These are phyloP conservation scores for Calendula officinalis DNA, from an alignment of 129 eudicot genomes.

Conservation along the genomic window DNA sequence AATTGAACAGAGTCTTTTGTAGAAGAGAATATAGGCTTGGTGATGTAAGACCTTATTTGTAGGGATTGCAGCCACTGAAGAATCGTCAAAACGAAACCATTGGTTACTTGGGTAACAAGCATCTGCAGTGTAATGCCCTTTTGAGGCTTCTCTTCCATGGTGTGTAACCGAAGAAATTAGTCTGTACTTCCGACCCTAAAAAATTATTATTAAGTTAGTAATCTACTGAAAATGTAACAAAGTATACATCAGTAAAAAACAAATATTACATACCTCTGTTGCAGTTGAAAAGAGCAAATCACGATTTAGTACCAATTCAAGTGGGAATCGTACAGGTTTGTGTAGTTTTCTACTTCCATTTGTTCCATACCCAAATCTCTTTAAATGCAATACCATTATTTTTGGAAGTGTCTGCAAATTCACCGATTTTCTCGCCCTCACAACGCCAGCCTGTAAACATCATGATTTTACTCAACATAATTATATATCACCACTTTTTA, in stretches of 20 bases:
- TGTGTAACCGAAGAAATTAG: conserved; percentile 92
- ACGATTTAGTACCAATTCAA: conserved; percentile 62
- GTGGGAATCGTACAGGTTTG: conserved; percentile 80
- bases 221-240: background rate
- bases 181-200: conserved; percentile 75
- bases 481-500: too few species aligned
- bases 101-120: conserved; percentile 56
- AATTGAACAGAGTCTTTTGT: conserved; percentile 41
- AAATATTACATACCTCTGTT: conserved; percentile 52
- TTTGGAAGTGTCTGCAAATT: conserved; percentile 78
- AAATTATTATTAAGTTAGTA: background rate
- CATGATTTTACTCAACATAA: conserved; percentile 1
- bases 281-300: conserved; percentile 68
- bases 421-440: conserved; percentile 75
- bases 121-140: conserved; percentile 96
- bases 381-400: conserved; percentile 78
- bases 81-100: conserved; percentile 88
- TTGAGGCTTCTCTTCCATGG: conserved; percentile 92
- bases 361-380: conserved; percentile 80
- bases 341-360: conserved; percentile 86
- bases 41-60: conserved; percentile 73
- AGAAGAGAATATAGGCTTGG: conserved; percentile 90
- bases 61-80: conserved; percentile 62
- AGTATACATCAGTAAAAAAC: background rate
- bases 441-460: conserved; percentile 69